phyloP scores from a whole-genome alignment of 148 eudicot species.

The Amaranthus hypochondriacus region DNA sequence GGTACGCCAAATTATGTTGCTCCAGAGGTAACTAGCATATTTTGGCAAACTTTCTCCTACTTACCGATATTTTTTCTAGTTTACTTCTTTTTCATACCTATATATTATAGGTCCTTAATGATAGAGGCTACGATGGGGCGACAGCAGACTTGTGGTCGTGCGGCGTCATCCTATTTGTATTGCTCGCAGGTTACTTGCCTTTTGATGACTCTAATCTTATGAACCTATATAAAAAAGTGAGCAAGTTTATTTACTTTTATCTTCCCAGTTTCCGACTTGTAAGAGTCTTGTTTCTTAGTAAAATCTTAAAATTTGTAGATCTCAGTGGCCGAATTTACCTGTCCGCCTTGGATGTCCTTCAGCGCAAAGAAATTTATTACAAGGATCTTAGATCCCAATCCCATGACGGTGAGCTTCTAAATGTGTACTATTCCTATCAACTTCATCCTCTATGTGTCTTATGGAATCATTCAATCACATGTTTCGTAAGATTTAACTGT shows the following conservation, averaged over 20 bases:
- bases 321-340: constrained; percentile 80
- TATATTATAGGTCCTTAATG: constrained; percentile 64
- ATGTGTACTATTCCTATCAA: not conserved
- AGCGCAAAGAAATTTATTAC: constrained; percentile 71
- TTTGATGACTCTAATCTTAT: constrained; percentile 92
- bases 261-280: constrained; percentile 7
- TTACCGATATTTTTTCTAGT: not conserved
- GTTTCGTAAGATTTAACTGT: no score
- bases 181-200: constrained; percentile 99
- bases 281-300: constrained; percentile 8
- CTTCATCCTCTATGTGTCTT: not conserved
- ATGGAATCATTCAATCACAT: no score
- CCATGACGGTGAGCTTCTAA: constrained; percentile 54
- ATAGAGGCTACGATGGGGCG: constrained; percentile 92
- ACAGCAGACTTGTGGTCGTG: constrained; percentile 98
- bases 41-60: not conserved
- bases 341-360: constrained; percentile 94
- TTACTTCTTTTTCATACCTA: not conserved
- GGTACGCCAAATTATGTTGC: constrained; percentile 99
- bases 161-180: constrained; percentile 92
- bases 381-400: constrained; percentile 83
- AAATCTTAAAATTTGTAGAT: constrained; percentile 47
- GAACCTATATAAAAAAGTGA: constrained; percentile 92
- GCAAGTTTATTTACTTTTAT: constrained; percentile 31
- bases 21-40: constrained; percentile 60